These are phyloP conservation scores for Chytridiales sp. DNA, from an alignment of 371 early-diverging fungal genomes.

Conservation along the genomic window DNA sequence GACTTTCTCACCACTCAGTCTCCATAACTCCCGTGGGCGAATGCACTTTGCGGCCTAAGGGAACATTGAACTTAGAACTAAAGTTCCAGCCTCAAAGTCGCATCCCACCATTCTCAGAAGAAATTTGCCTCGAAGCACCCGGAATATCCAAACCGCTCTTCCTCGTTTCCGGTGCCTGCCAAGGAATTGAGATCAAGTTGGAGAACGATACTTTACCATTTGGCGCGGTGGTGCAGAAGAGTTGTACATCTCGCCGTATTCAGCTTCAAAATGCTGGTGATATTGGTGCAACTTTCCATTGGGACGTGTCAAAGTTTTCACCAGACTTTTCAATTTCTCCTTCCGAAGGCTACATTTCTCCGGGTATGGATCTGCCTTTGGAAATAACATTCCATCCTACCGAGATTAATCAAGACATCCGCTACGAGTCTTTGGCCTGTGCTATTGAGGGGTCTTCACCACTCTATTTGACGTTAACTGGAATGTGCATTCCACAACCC, in stretches of 20 bases:
- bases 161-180: constrained; percentile 50
- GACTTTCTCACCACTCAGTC: constrained; percentile 28
- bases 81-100: constrained; percentile 47
- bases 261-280: constrained; percentile 56
- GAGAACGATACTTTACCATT: constrained; percentile 56
- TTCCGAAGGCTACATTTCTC: constrained; percentile 56
- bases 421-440: constrained; percentile 50
- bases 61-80: constrained; percentile 39
- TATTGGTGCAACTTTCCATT: constrained; percentile 52
- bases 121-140: constrained; percentile 42
- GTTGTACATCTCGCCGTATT: constrained; percentile 45
- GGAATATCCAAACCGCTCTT: constrained; percentile 43
- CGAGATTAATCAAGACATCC: constrained; percentile 50
- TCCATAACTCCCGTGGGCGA: constrained; percentile 21
- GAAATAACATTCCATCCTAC: constrained; percentile 57
- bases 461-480: constrained; percentile 48
- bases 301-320: constrained; percentile 44
- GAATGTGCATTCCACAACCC: constrained; percentile 51
- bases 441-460: constrained; percentile 42
- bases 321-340: constrained; percentile 56
- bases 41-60: constrained; percentile 42
- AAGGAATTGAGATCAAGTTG: constrained; percentile 53
- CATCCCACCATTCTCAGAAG: constrained; percentile 50
- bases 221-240: constrained; percentile 54
- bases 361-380: constrained; percentile 54